Conservation (phyloP, 2,329 filamentous ascomycete species). For the Xylaria sp. region DNA sequence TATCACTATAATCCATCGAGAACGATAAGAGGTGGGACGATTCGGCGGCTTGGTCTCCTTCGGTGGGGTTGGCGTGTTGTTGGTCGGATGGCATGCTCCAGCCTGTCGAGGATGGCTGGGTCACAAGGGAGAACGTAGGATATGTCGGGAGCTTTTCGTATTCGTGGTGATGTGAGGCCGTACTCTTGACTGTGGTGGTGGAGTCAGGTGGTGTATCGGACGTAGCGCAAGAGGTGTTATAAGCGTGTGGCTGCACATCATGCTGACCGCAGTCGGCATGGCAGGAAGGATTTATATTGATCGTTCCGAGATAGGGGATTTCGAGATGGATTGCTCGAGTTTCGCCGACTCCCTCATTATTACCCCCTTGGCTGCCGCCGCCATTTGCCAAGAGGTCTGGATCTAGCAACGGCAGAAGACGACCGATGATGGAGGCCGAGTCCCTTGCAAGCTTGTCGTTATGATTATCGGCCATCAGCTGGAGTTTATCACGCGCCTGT, state of each 20-base stretch:
- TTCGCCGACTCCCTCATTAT: slow-evolving; percentile 29
- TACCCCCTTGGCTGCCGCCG: slow-evolving; percentile 24
- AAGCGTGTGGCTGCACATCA: slow-evolving; percentile 31
- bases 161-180: slow-evolving; percentile 2
- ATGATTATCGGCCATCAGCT: slow-evolving; percentile 53
- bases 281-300: slow-evolving; percentile 55
- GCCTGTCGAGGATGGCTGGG: slow-evolving; percentile 17
- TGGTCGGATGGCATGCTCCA: slow-evolving; percentile 25
- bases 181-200: neutral
- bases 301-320: slow-evolving; percentile 60
- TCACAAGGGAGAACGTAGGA: neutral
- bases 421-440: slow-evolving; percentile 56
- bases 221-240: neutral
- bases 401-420: slow-evolving; percentile 55
- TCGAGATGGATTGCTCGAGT: slow-evolving; percentile 52
- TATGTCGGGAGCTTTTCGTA: slow-evolving; percentile 8
- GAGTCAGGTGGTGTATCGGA: neutral
- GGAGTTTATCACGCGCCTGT: slow-evolving; percentile 53
- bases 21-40: slow-evolving; percentile 28
- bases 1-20: slow-evolving; percentile 34
- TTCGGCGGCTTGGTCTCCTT: slow-evolving; percentile 25
- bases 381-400: slow-evolving; percentile 33
- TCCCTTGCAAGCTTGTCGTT: slow-evolving; percentile 57
- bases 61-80: neutral
- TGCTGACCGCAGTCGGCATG: slow-evolving; percentile 13